Base-by-base conservation (phyloP, 331 rosid genomes). In the Stylosanthes scabra region DNA sequence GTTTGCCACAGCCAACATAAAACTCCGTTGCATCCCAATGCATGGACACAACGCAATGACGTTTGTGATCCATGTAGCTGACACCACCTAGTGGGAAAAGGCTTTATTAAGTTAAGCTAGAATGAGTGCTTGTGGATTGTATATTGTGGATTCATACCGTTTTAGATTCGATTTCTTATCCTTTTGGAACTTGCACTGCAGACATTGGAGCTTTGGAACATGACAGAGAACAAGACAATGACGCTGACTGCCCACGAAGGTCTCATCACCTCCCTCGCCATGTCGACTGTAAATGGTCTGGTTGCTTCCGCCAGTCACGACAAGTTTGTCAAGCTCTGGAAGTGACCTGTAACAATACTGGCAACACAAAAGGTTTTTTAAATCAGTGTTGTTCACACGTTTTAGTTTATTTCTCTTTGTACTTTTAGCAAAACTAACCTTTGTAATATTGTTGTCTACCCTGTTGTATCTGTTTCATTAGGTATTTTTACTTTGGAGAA, bases 161-260 rank as follows among this genome's bases (percentile, higher is more conserved):
- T 46, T 29, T 63, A 15, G 27, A 7, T 61, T 57, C 66, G 60
- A 47, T n/a, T 5, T 66, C 14, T 42, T 31, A 46, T 8, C 5
- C 27, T 42, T 44, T 4, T 3, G 3, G 20, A 12, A 56, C 37
- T 37, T 47, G 41, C 16, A 31, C 7, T 75, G 87, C 79, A 93
- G 98, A 90, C 98, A 31, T 69, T 93, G 84, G 98, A 90, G 86
- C 93, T 93, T n/a, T 93, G 98, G 98, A 87, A 93, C 88, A 90
- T 89, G 88, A 49, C 74, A 0, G 98, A 89, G 82, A 87, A 86
- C 87, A 89, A 87, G 92, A 88, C 92, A 12, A 87, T 93, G 96
- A 82, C 92, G 1, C 73, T 87, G 9, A 27, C 96, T 5, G 98
- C 93, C 65, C 98, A 91, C 37, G 97, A 91, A 3, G 98, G 96